Percentiles rank a stretch among this genome's conserved stretches.
Evolutionary conservation across 495 filamentous ascomycete species (phyloP).

Genomic region (Annulohypoxylon nitens): DNA sequence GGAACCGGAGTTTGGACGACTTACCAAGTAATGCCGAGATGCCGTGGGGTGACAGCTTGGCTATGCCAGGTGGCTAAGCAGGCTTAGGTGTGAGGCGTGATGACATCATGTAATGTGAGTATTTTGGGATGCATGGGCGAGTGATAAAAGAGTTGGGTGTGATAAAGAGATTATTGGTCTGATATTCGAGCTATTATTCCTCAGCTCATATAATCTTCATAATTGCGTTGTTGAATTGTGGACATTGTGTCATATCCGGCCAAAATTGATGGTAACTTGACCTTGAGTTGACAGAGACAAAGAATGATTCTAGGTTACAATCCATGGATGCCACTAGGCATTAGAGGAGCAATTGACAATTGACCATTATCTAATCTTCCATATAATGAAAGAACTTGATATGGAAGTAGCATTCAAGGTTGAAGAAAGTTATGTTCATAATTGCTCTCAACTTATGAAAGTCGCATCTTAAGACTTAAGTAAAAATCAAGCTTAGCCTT

Average conservation of each 20-base stretch:
- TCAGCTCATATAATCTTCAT: not conserved
- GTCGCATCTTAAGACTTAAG: not conserved
- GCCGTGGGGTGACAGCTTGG: not conserved
- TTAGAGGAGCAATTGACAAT: not conserved
- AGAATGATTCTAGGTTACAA: not conserved
- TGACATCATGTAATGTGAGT: conserved; percentile 8
- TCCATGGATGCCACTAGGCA: too few species aligned
- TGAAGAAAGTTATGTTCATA: not conserved
- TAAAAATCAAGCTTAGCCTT: not conserved
- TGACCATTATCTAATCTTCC: not conserved
- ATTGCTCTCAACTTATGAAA: not conserved
- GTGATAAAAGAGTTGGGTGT: not conserved
- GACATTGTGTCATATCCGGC: not conserved
- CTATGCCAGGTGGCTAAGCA: not conserved
- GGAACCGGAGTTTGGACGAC: conserved; percentile 12
- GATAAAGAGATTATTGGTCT: not conserved
- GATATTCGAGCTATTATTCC: not conserved
- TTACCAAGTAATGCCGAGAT: not conserved
- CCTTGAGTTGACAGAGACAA: not conserved
- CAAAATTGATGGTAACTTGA: not conserved
- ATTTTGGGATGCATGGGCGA: not conserved
- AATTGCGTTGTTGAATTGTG: not conserved
- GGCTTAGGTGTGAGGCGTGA: conserved; percentile 3
- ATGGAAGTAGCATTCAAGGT: too few species aligned
- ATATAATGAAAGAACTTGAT: not conserved